Conservation (phyloP, 352 stramenopile species). For the Pythium apleroticum region DNA sequence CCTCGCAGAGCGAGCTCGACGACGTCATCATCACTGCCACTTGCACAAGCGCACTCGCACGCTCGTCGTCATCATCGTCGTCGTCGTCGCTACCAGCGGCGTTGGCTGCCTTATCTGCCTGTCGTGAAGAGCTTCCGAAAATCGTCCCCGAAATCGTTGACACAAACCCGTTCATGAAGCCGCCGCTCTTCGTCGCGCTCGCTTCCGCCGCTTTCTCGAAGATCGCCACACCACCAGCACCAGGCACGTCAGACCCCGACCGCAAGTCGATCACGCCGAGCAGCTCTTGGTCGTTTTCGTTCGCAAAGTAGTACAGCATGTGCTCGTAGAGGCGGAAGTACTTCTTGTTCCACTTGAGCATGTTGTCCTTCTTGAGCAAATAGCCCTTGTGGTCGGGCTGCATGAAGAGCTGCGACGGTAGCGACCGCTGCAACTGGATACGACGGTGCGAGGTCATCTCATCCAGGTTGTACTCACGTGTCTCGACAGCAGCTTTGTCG, state of each 20-base stretch:
- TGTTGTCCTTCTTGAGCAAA: slow-evolving; percentile 85
- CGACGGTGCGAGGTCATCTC: slow-evolving; percentile 77
- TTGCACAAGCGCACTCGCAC: slow-evolving; percentile 54
- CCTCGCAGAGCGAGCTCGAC: slow-evolving; percentile 59
- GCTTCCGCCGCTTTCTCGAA: slow-evolving; percentile 73
- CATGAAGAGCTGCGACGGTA: slow-evolving; percentile 80
- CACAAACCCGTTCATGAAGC: slow-evolving; percentile 82
- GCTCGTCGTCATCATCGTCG: slow-evolving; percentile 57
- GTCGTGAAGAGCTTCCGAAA: slow-evolving; percentile 60
- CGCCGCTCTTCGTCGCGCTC: slow-evolving; percentile 37
- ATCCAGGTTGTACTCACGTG: slow-evolving; percentile 87
- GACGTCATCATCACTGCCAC: slow-evolving; percentile 70
- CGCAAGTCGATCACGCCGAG: slow-evolving; percentile 83
- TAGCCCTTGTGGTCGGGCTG: slow-evolving; percentile 79
- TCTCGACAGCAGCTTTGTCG: slow-evolving; percentile 81
- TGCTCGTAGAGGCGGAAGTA: slow-evolving; percentile 88
- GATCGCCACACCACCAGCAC: slow-evolving; percentile 76
- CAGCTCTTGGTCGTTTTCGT: slow-evolving; percentile 81
- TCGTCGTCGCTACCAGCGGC: slow-evolving; percentile 43
- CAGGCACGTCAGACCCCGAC: slow-evolving; percentile 61
- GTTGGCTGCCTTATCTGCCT: slow-evolving; percentile 41
- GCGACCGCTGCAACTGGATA: slow-evolving; percentile 80
- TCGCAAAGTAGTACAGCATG: slow-evolving; percentile 89
- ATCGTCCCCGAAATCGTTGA: slow-evolving; percentile 79
- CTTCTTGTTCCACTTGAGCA: slow-evolving; percentile 89